These are phyloP conservation scores for Lactarius evosmus DNA, from an alignment of 768 basidiomycete species.

Conservation along the genomic window DNA sequence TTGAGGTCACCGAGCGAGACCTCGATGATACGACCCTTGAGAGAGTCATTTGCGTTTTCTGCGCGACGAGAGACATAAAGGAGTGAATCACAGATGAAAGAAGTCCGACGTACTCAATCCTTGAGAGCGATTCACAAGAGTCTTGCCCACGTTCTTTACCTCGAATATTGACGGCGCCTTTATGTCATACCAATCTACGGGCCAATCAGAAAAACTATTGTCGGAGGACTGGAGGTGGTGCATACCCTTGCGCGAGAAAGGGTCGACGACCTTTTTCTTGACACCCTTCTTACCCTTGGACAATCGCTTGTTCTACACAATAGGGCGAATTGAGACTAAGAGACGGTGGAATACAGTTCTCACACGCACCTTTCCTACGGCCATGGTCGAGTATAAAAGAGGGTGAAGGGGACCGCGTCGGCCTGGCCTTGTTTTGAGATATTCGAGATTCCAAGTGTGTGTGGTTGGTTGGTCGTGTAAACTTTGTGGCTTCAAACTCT, in stretches of 20 bases:
- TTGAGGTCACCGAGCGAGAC: conserved; percentile 95
- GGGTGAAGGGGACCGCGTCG: conserved; percentile 44
- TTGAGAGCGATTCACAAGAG: conserved; percentile 95
- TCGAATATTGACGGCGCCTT: conserved; percentile 99
- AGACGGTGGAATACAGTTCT: background rate
- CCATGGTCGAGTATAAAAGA: conserved; percentile 54
- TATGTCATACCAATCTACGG: conserved; percentile 97
- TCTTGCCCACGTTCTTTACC: conserved; percentile 95
- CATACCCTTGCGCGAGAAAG: conserved; percentile 97
- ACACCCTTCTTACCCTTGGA: conserved; percentile 98
- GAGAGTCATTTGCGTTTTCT: conserved; percentile 99
- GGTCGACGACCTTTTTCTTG: conserved; percentile 99
- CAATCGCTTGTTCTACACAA: conserved; percentile 86
- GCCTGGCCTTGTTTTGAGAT: conserved; percentile 47
- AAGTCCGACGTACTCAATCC: conserved; percentile 79
- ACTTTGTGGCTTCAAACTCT: conserved; percentile 62
- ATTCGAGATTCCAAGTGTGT: conserved; percentile 23
- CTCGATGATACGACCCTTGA: conserved; percentile 96
- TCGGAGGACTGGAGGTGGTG: background rate
- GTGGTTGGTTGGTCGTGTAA: conserved; percentile 20
- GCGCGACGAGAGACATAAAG: conserved; percentile 22
- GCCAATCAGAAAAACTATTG: background rate
- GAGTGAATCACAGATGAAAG: conserved; percentile 13
- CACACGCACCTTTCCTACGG: conserved; percentile 80
- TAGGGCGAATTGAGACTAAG: conserved; percentile 1